These are phyloP conservation scores for Aspergillus kassunensis DNA, from an alignment of 495 filamentous ascomycete species.

Conservation along the genomic window DNA sequence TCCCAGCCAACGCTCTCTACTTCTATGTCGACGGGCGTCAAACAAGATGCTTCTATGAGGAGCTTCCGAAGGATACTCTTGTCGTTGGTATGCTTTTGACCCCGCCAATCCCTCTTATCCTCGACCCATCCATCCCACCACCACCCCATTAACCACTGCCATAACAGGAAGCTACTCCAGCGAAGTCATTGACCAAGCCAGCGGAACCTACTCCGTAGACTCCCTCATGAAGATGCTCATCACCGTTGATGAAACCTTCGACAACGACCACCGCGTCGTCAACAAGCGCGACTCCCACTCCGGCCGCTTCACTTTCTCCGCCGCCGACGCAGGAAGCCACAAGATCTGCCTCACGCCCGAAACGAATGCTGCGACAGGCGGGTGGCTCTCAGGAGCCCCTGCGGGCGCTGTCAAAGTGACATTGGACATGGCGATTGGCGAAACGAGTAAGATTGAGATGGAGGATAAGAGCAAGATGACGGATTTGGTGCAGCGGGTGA, in stretches of 20 bases:
- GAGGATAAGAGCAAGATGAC: conserved; percentile 90
- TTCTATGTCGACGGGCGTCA: conserved; percentile 87
- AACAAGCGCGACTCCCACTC: conserved; percentile 69
- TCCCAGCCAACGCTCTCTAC: conserved; percentile 77
- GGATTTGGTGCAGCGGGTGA: conserved; percentile 85
- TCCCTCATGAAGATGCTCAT: conserved; percentile 77
- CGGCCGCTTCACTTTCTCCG: conserved; percentile 94
- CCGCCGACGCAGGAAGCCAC: conserved; percentile 91
- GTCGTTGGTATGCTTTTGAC: conserved; percentile 66
- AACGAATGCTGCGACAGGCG: conserved; percentile 53
- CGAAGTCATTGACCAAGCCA: conserved; percentile 66
- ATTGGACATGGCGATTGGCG: conserved; percentile 91
- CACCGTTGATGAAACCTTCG: conserved; percentile 93
- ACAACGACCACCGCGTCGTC: conserved; percentile 96
- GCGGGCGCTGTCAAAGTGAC: conserved; percentile 75
- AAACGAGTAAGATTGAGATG: conserved; percentile 91
- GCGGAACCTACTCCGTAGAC: conserved; percentile 60
- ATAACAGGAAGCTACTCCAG: conserved; percentile 72
- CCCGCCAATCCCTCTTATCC: not conserved
- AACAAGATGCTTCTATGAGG: conserved; percentile 88
- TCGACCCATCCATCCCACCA: not conserved
- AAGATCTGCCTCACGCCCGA: conserved; percentile 87
- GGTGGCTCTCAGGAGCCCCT: conserved; percentile 66
- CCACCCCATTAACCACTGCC: not conserved
- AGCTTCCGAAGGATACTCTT: conserved; percentile 94